Evolutionary conservation across 495 filamentous ascomycete species (phyloP), one percentile per base, ranked within the genome.

Genomic region (Letharia columbiana): DNA sequence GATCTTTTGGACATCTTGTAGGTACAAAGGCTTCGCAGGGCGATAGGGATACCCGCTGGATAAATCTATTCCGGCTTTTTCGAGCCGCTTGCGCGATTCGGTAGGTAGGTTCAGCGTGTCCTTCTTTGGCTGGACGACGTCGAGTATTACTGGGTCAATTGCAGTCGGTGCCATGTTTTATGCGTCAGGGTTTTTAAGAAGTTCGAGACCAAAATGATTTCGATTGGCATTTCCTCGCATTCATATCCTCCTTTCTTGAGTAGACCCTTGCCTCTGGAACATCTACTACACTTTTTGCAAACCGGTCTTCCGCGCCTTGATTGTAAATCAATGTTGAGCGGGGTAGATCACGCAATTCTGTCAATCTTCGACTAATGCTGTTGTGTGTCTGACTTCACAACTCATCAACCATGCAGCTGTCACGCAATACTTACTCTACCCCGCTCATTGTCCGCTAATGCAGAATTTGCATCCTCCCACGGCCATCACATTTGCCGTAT

Each of bases 41-140:
- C 86, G 82, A 66, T 89, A 88, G 0, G 87, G 87, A 66, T 90
- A 89, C 1, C 86, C 86, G 0, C 81, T 74, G 3, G 83, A 84
- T 15, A 89, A 77, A 69, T 89, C 85, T 62, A 89, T 81, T 2
- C 83, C 86, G 0, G 84, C 83, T 61, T 85, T 87, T 63, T 84
- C 83, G 9, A 89, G 78, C 15, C 87, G 81, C 47, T 76, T 75
- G 28, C 81, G 78, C 3, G 84, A 77, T 15, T 80, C 65, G 20
- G 73, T 74, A 13, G 87, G 86, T 23, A 90, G 77, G 9, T 74
- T 77, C 0, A 89, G 79, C 1, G 78, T 85, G 65, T 89, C 84
- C 72, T 88, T 90, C 62, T 76, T 81, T 17, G 82, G 87, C 52
- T 80, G 71, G 9, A 65, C 23, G 37, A 65, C 52, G 12, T 65